Base-by-base conservation (phyloP, 495 filamentous ascomycete species). In the Cairneyella variabilis region DNA sequence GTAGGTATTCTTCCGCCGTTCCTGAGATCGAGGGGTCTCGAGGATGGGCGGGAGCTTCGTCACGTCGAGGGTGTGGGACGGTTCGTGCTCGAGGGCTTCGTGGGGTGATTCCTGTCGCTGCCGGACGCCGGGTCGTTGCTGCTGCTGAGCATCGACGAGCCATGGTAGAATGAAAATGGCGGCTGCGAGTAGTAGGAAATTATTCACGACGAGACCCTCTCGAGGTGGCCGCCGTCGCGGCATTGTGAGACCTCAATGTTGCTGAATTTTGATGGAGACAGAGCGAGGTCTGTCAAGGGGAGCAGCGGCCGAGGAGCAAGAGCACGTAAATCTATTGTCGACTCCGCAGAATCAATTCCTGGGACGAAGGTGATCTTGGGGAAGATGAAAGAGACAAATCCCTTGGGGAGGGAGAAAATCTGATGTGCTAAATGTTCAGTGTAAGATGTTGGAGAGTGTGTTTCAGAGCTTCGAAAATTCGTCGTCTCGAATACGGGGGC, bases 101-200 rank as follows among this genome's bases (percentile, higher is more conserved):
- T 66, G 58, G 16, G 64, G 64, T 27, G 64, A 62, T 41, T 69
- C 65, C 32, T 64, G 64, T 47, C 46, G 53, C 51, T 46, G 56
- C 45, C 14, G 56, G 41, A 51, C 27, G 4, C 26, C 53, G n/a
- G 47, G 67, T 59, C 74, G 69, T 48, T 78, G 77, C 70, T 80
- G 79, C 75, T 78, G 79, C 75, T 78, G 81, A 76, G 77, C 76
- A 67, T 79, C 68, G 63, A 76, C 73, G 42, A 81, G 71, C 66
- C 73, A 75, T 45, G 77, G 72, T 17, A 83, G 60, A 43, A 77
- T 48, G 23, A 78, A 60, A n/a, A 81, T 61, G 44, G 76, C 65
- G 47, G 81, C 56, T 49, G 56, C 60, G 42, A 62, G 44, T 55
- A 82, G 58, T 22, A 75, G 11, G 42, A 64, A 56, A 57, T 74